Conservation (phyloP, 176 grass and related monocot genomes). For the Ampelocalamus luodianensis region DNA sequence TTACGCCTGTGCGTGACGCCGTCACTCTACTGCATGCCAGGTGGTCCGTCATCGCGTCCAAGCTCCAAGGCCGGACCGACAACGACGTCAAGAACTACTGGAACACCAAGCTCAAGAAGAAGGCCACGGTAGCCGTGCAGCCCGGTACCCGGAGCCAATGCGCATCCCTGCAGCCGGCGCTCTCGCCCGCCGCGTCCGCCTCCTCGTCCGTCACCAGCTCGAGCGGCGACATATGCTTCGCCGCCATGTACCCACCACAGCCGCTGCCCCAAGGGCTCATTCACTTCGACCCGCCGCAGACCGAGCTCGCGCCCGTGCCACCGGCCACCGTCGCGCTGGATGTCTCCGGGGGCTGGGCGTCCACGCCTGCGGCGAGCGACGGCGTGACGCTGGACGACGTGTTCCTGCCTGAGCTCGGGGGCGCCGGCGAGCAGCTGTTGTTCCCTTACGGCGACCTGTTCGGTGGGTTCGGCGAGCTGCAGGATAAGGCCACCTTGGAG, state of each 20-base stretch:
- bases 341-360: not conserved
- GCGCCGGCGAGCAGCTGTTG: constrained; percentile 31
- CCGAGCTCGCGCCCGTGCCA: constrained; percentile 44
- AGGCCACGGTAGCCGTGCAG: constrained; percentile 35
- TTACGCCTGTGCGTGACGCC: not conserved
- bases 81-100: constrained; percentile 99
- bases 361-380: not conserved
- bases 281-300: constrained; percentile 27
- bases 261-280: not conserved
- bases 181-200: constrained; percentile 37
- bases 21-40: constrained; percentile 26
- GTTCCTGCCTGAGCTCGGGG: constrained; percentile 43
- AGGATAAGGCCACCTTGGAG: constrained; percentile 44
- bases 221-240: constrained; percentile 39
- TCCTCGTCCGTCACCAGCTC: constrained; percentile 50
- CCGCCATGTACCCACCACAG: constrained; percentile 4
- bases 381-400: constrained; percentile 27
- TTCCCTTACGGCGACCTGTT: constrained; percentile 53
- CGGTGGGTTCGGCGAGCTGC: constrained; percentile 18
- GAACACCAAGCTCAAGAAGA: constrained; percentile 99
- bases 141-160: not conserved
- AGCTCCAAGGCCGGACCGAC: constrained; percentile 86
- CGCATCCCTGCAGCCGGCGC: not conserved
- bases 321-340: not conserved
- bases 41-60: constrained; percentile 94